Evolutionary conservation across 2,329 filamentous ascomycete genomes (phyloP).

Genomic region (Epicoccum nigrum): DNA sequence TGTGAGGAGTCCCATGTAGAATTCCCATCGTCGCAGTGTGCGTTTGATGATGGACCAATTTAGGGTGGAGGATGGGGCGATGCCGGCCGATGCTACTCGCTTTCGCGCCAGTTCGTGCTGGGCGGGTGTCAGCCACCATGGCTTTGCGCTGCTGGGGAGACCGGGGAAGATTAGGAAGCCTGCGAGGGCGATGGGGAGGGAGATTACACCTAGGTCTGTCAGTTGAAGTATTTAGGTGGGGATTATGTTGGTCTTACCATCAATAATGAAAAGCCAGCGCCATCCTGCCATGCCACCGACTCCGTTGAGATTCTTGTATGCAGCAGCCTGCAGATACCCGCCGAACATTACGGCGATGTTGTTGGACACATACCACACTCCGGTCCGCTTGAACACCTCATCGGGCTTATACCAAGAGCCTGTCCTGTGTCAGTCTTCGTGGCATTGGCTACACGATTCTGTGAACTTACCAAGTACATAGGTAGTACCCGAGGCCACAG

Average conservation of each 20-base stretch:
- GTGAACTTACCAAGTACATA: too few relatives aligned
- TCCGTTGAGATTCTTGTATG: constrained; percentile 59
- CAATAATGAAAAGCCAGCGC: constrained; percentile 63
- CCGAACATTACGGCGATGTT: constrained; percentile 63
- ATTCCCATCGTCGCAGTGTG: constrained; percentile 57
- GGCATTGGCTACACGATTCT: too few relatives aligned
- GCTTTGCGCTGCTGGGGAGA: constrained; percentile 56
- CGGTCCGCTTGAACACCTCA: constrained; percentile 61
- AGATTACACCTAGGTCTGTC: constrained; percentile 54
- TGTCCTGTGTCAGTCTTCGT: too few relatives aligned
- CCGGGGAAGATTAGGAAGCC: constrained; percentile 63
- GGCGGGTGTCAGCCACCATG: constrained; percentile 54
- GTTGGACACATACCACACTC: constrained; percentile 61
- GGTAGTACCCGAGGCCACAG: constrained; percentile 45
- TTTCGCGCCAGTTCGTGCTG: constrained; percentile 41
- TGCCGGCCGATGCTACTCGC: constrained; percentile 39
- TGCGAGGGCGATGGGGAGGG: constrained; percentile 60
- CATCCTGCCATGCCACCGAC: constrained; percentile 57
- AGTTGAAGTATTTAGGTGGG: not conserved
- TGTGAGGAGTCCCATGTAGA: constrained; percentile 56
- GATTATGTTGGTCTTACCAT: not conserved
- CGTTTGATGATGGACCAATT: constrained; percentile 54
- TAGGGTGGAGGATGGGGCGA: constrained; percentile 50
- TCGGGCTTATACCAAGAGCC: constrained; percentile 52
- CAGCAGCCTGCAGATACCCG: constrained; percentile 63